Evolutionary conservation across 2,329 filamentous ascomycete genomes (phyloP), one percentile per base, ranked within the genome.

Genomic region (Colletotrichum somersetense): DNA sequence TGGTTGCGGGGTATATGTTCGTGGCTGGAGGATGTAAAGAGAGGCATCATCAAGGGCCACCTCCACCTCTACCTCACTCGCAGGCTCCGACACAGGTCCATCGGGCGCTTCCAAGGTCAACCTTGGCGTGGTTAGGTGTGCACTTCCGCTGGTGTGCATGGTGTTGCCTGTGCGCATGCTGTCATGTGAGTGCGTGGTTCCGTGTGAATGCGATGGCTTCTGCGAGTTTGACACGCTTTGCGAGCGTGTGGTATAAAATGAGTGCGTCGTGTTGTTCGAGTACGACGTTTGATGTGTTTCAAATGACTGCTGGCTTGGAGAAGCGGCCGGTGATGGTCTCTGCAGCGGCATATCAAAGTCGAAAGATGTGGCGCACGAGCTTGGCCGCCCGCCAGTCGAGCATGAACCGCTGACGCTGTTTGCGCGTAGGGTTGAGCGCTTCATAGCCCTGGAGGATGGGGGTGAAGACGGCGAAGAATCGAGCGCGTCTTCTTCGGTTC

Each of bases 1-100:
- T 5, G 83, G 84, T 62, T 84, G 81, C 0, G 89, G 89, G 0
- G 87, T 89, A 75, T 90, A 90, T 0, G 87, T 89, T 44, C 85
- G 82, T 16, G 89, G 89, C 73, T 90, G 88, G 5, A 91, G 80
- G 30, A 90, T 82, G 71, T 85, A 89, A 1, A 89, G 76, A 0
- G 83, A 79, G 12, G 82, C 82, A 50, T 87, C 82, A 48, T 79
- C 78, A 18, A 77, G 73, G 42, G 72, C 61, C 14, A 67, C 71
- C 20, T 65, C 67, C 20, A 71, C 38, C 10, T 73, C 67, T n/a
- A 65, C 66, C 10, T 62, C 42, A 11, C 61, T 68, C 3, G 53
- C 14, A 10, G 61, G 46, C 8, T 65, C 61, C n/a, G 55, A 65
- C 18, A 52, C 55, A 7, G 67, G 62, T 10, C 64, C 65, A 40